A percentile compares a stretch with the other conserved stretches of the same genome.
These are phyloP conservation scores for Psilocybe subaeruginosa DNA, from an alignment of 768 basidiomycete species.

Conservation along the genomic window DNA sequence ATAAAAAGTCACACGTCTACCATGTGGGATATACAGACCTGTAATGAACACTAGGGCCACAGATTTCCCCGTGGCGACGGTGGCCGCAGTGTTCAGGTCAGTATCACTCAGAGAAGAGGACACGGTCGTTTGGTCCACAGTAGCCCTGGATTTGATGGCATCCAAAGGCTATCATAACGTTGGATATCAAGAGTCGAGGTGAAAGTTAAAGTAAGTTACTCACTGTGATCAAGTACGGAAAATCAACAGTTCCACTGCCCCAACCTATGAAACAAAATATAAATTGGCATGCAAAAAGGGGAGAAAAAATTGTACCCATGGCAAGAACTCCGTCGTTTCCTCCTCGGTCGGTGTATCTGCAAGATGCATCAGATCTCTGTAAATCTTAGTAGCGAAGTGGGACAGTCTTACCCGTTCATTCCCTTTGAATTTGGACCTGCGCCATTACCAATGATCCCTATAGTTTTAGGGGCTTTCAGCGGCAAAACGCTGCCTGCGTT, in stretches of 20 bases:
- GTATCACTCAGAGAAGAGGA: slow-evolving; percentile 53
- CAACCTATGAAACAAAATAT: slow-evolving; percentile 35
- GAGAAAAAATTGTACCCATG: slow-evolving; percentile 44
- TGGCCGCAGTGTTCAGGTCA: slow-evolving; percentile 47
- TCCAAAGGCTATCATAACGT: slow-evolving; percentile 35
- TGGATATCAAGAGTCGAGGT: not conserved
- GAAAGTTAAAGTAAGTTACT: slow-evolving; percentile 10
- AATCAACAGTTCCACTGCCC: slow-evolving; percentile 53
- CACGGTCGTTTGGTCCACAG: slow-evolving; percentile 41
- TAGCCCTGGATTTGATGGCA: slow-evolving; percentile 47
- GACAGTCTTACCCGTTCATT: slow-evolving; percentile 50
- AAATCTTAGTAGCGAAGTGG: not conserved
- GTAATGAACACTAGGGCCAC: slow-evolving; percentile 60
- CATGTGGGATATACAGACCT: slow-evolving; percentile 22
- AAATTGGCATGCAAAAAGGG: not conserved
- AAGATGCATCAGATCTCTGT: not conserved
- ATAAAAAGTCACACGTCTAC: not conserved
- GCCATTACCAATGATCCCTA: slow-evolving; percentile 62
- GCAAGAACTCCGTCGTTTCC: slow-evolving; percentile 63
- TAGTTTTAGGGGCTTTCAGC: slow-evolving; percentile 44
- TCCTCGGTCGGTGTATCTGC: slow-evolving; percentile 51
- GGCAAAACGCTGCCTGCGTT: slow-evolving; percentile 51
- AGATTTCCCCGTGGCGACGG: slow-evolving; percentile 45
- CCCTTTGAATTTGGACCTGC: slow-evolving; percentile 57
- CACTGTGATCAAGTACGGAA: slow-evolving; percentile 53